phyloP scores from a whole-genome alignment of 192 early-diverging fungal species.

The Fimicolochytrium jonesii region DNA sequence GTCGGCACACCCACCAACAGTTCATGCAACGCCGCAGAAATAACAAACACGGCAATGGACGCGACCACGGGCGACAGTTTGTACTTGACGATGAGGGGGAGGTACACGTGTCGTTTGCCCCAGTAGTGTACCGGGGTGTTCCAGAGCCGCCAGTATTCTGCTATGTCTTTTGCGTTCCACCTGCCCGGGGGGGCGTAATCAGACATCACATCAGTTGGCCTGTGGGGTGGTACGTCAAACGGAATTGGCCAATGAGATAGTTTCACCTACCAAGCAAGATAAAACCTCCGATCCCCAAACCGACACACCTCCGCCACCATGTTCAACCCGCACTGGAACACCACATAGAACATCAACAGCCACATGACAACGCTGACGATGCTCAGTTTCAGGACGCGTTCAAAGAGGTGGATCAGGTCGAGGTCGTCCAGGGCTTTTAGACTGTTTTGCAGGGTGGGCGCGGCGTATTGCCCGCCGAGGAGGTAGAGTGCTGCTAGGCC shows the following conservation, averaged over 20 bases:
- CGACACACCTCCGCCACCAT: slow-evolving; percentile 68
- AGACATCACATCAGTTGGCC: too few relatives aligned
- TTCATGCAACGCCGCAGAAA: slow-evolving; percentile 88
- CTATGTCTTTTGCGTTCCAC: slow-evolving; percentile 81
- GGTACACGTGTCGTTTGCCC: slow-evolving; percentile 79
- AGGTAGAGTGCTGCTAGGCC: slow-evolving; percentile 73
- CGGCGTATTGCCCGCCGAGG: slow-evolving; percentile 43
- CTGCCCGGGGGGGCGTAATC: too few relatives aligned
- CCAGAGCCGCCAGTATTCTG: slow-evolving; percentile 86
- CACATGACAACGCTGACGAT: slow-evolving; percentile 69
- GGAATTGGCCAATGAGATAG: background rate
- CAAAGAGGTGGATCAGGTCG: slow-evolving; percentile 61
- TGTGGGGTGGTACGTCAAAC: background rate
- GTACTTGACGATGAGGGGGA: slow-evolving; percentile 66
- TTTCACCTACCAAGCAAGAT: slow-evolving; percentile 33
- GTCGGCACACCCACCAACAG: slow-evolving; percentile 81
- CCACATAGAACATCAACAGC: slow-evolving; percentile 85
- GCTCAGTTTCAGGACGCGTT: slow-evolving; percentile 84
- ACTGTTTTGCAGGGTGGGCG: slow-evolving; percentile 73
- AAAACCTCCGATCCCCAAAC: slow-evolving; percentile 86
- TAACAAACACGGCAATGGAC: slow-evolving; percentile 64
- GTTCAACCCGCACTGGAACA: slow-evolving; percentile 81
- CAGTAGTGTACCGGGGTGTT: slow-evolving; percentile 73
- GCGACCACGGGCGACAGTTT: slow-evolving; percentile 56
- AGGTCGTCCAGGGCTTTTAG: slow-evolving; percentile 66